A percentile compares a stretch with the other conserved stretches of the same genome.
These are phyloP conservation scores for Teratosphaeriaceae sp. DNA, from an alignment of 2,329 filamentous ascomycete genomes.

Conservation along the genomic window DNA sequence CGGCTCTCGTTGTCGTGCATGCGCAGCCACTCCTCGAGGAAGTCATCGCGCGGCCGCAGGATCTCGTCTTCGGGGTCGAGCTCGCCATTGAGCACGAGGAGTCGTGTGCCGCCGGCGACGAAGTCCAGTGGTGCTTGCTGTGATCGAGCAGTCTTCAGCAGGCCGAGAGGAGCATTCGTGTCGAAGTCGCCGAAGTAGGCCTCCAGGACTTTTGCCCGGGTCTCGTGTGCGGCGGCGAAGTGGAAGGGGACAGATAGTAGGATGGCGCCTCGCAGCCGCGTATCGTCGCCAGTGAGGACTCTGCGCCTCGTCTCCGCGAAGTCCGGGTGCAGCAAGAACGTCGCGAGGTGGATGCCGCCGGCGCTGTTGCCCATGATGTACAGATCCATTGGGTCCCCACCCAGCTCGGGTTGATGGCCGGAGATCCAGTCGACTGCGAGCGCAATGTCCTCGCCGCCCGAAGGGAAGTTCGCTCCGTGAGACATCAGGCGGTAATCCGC, in stretches of 20 bases:
- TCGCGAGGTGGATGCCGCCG: constrained; percentile 33
- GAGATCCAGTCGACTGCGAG: constrained; percentile 32
- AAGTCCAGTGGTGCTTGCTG: constrained; percentile 10
- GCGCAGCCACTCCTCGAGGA: constrained; percentile 17
- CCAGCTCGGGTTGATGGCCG: constrained; percentile 14
- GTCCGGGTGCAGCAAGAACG: constrained; percentile 29
- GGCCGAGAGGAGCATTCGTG: constrained; percentile 15
- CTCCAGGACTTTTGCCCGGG: constrained; percentile 11
- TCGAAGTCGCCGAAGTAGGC: constrained; percentile 19
- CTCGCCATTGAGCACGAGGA: constrained; percentile 19
- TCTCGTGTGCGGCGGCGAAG: constrained; percentile 11
- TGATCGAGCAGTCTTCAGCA: constrained; percentile 14
- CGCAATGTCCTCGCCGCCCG: constrained; percentile 35
- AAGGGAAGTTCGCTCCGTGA: constrained; percentile 36
- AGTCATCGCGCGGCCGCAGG: constrained; percentile 15
- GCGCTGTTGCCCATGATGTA: constrained; percentile 37
- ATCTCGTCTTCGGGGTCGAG: constrained; percentile 24
- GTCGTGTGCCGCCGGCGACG: constrained; percentile 10
- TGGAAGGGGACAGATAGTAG: constrained; percentile 21
- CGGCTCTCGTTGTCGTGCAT: constrained; percentile 12
- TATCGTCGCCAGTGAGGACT: constrained; percentile 9
- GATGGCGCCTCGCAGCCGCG: constrained; percentile 18
- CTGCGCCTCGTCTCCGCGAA: constrained; percentile 15
- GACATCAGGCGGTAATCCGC: constrained; percentile 35
- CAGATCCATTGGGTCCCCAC: constrained; percentile 27